Evolutionary conservation across 257 asterid species (phyloP), one percentile per base, ranked within the genome.

Genomic region (Nicotiana tomentosiformis): DNA sequence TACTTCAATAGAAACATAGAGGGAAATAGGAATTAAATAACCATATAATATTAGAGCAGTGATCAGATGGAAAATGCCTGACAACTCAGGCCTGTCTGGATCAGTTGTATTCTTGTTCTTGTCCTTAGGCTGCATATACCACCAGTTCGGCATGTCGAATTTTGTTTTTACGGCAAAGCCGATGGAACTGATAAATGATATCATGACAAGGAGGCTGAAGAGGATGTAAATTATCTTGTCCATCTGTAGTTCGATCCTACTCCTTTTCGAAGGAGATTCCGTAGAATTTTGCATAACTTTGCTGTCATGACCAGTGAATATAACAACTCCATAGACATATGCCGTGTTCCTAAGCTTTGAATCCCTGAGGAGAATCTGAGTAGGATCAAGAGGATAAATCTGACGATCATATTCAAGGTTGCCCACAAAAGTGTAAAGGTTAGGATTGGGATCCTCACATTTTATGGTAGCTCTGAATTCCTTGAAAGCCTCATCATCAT

Each of bases 241-340:
- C 98, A 93, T 92, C 89, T 93, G 98, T 82, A 91, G 91, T 86
- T 95, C 99, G 29, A 93, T 88, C 60, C 83, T 92, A 85, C 99
- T 95, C 87, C 99, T 91, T 87, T 95, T 95, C 10, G 99, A 95
- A 68, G 99, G 99, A 77, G 96, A 95, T 83, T 93, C 88, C 11
- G 99, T 95, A 76, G 99, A 80, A 85, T 95, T 95, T 82, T 95
- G 98, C 99, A 95, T 93, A 14, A 95, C 98, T 85, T 95, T 95
- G 90, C 95, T 95, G 86, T 95, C 99, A 82, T 87, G 93, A 65
- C 99, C 99, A 16, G 97, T 91, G 91, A 92, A 95, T 87, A 93
- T 87, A 82, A 87, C 99, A 85, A 91, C 97, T 83, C 99, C 99
- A 83, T 92, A 95, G 61, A 95, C 88, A 83, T 88, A 91, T 11